Evolutionary conservation across 2,329 filamentous ascomycete species (phyloP).

Genomic region (Colletotrichum liriopes): DNA sequence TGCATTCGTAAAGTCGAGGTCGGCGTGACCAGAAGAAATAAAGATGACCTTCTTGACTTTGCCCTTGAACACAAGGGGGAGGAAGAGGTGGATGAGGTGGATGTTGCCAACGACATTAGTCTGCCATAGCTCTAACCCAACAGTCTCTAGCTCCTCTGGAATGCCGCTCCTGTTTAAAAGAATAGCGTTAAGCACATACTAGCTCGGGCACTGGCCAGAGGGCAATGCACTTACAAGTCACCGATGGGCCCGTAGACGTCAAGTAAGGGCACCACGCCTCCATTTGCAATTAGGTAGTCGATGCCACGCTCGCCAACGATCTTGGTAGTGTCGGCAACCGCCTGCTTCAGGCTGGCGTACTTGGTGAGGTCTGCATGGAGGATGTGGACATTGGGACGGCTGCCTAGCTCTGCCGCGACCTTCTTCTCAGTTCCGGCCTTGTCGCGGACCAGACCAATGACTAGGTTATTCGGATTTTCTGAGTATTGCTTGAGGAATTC

Average conservation of each 20-base stretch:
- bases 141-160: background rate
- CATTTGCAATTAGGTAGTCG: background rate
- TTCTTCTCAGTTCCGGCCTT: background rate
- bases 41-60: conserved; percentile 27
- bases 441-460: background rate
- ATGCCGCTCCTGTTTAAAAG: background rate
- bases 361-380: conserved; percentile 63
- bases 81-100: conserved; percentile 67
- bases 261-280: background rate
- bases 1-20: background rate
- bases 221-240: background rate
- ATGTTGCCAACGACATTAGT: conserved; percentile 68
- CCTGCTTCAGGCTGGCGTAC: conserved; percentile 54
- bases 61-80: conserved; percentile 67
- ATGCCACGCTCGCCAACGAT: background rate
- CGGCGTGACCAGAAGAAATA: background rate
- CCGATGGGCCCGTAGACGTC: background rate
- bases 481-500: background rate
- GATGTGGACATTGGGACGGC: conserved; percentile 55
- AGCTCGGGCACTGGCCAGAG: background rate
- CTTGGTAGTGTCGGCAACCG: background rate
- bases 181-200: background rate
- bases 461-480: background rate
- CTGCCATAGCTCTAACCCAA: conserved; percentile 18
- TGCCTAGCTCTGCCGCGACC: conserved; percentile 53